Conservation (phyloP, 345 rosid genomes). For the Rhodamnia rubescens region DNA sequence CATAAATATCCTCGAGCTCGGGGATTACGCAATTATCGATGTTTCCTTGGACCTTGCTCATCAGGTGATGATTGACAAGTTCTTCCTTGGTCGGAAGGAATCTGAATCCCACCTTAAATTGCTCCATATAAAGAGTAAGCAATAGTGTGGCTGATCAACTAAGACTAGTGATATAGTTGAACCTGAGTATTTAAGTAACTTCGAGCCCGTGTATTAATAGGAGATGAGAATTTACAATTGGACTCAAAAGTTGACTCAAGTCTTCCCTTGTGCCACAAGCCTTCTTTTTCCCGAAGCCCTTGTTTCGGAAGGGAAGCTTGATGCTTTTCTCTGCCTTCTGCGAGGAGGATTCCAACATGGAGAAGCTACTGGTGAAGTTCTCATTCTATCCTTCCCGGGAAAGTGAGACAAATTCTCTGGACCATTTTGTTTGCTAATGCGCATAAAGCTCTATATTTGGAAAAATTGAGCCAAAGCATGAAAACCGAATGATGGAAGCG, state of each 20-base stretch:
- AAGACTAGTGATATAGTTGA: not conserved
- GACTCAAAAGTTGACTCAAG: not conserved
- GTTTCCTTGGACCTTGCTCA: not conserved
- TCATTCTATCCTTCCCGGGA: not conserved
- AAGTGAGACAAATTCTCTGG: not conserved
- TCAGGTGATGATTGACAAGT: not conserved
- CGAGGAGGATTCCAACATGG: not conserved
- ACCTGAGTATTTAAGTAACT: not conserved
- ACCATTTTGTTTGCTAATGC: not conserved
- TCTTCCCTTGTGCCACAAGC: not conserved
- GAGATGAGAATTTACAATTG: not conserved
- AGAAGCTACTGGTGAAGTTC: not conserved
- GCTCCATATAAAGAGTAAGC: not conserved
- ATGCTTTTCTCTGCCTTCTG: not conserved
- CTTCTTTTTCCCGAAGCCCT: not conserved
- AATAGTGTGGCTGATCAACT: not conserved
- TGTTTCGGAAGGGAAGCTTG: not conserved
- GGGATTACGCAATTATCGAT: not conserved
- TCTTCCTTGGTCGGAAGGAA: not conserved
- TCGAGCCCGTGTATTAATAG: not conserved
- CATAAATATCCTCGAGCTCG: not conserved
- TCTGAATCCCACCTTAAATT: not conserved
- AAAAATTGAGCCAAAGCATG: not conserved
- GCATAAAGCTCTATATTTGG: not conserved
- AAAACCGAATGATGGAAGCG: not conserved